Evolutionary conservation across 305 asterid genomes (phyloP).

Genomic region (Ilex paraguariensis): DNA sequence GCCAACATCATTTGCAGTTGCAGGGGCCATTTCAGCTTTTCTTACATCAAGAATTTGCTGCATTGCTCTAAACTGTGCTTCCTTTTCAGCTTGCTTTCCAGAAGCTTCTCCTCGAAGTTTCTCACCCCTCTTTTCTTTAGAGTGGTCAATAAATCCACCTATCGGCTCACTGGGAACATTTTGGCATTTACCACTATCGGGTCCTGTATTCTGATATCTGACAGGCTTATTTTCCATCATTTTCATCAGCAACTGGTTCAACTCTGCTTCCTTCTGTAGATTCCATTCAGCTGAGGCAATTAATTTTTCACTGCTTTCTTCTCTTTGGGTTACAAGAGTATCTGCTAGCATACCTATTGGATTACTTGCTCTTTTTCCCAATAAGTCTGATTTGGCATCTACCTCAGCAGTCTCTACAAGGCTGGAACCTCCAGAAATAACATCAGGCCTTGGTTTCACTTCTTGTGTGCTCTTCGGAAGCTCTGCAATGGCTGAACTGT

Average conservation of each 20-base stretch:
- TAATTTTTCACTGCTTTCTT: constrained; percentile 37
- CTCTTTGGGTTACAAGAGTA: constrained; percentile 29
- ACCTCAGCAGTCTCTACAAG: constrained; percentile 27
- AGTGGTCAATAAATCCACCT: constrained; percentile 60
- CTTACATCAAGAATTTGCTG: constrained; percentile 46
- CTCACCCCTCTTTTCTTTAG: constrained; percentile 75
- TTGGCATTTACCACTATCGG: constrained; percentile 47
- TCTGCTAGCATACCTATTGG: constrained; percentile 32
- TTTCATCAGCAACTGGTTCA: constrained; percentile 70
- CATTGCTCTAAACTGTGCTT: constrained; percentile 40
- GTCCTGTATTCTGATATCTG: constrained; percentile 32
- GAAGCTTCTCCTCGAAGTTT: constrained; percentile 59
- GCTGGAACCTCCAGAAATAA: constrained; percentile 16
- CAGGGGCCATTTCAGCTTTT: constrained; percentile 41
- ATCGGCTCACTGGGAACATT: constrained; percentile 49
- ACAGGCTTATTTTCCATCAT: constrained; percentile 90
- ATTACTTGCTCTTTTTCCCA: constrained; percentile 27
- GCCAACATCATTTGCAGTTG: constrained; percentile 41
- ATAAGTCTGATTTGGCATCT: constrained; percentile 30
- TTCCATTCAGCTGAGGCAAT: constrained; percentile 80
- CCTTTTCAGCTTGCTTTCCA: constrained; percentile 49
- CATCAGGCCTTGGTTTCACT: constrained; percentile 26
- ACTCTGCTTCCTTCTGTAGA: constrained; percentile 87
- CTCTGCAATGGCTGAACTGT: constrained; percentile 29
- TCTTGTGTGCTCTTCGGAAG: constrained; percentile 23